phyloP scores from a whole-genome alignment of 1,284 basidiomycete genomes.

The Cryptococcus maquisensis region DNA sequence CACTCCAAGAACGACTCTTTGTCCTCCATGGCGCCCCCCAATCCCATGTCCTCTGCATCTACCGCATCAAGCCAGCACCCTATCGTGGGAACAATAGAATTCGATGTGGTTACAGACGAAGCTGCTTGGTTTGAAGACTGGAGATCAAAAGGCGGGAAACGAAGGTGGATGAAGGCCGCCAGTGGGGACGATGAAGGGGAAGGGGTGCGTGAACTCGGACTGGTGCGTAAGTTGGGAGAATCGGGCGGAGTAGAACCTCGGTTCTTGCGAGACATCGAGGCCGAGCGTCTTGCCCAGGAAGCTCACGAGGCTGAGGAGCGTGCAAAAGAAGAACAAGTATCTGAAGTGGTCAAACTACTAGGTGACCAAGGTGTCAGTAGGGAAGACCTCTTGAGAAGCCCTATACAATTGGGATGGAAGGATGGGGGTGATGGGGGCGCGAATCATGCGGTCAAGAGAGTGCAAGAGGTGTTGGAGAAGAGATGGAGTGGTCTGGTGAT shows the following conservation, averaged over 20 bases:
- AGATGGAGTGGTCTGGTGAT: slow-evolving; percentile 45
- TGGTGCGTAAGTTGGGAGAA: slow-evolving; percentile 24
- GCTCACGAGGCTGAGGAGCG: slow-evolving; percentile 15
- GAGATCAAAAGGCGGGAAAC: slow-evolving; percentile 13
- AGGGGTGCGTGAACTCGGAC: slow-evolving; percentile 31
- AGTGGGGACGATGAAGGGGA: slow-evolving; percentile 5
- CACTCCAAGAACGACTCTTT: background rate
- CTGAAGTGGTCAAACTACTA: background rate
- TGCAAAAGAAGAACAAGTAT: slow-evolving; percentile 3
- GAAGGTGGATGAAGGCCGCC: background rate
- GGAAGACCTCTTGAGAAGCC: slow-evolving; percentile 31
- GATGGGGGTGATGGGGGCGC: background rate
- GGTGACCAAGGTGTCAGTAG: slow-evolving; percentile 5
- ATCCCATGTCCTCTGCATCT: slow-evolving; percentile 19
- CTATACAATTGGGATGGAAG: slow-evolving; percentile 20
- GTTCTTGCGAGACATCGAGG: slow-evolving; percentile 29
- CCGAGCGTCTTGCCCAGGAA: slow-evolving; percentile 9
- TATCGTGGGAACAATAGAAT: slow-evolving; percentile 45
- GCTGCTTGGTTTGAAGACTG: slow-evolving; percentile 42
- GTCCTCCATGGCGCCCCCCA: slow-evolving; percentile 14
- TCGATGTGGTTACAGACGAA: slow-evolving; percentile 40
- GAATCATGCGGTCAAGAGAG: slow-evolving; percentile 1
- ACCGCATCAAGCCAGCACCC: slow-evolving; percentile 9
- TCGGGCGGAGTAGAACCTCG: slow-evolving; percentile 7
- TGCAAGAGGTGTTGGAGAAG: slow-evolving; percentile 29